Percentiles rank a stretch among this genome's conserved stretches.
Evolutionary conservation across 148 eudicot species (phyloP).

Genomic region (Chenopodium suecicum): DNA sequence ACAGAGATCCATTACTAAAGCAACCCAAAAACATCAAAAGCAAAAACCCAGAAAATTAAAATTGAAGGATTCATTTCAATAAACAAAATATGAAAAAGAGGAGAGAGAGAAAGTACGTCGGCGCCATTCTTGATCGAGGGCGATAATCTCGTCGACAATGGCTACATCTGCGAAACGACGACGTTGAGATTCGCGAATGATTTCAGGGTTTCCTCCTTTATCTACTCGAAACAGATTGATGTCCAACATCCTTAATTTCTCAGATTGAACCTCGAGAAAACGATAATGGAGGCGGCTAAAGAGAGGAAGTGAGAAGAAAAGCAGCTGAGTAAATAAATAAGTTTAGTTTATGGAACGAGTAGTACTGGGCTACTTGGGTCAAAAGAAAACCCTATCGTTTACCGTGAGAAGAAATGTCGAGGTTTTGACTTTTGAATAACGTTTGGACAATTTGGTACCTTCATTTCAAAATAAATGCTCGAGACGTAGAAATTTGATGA

Average conservation of each 20-base stretch:
- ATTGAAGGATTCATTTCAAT: not conserved
- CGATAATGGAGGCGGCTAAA: not conserved
- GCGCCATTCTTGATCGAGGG: slow-evolving; percentile 70
- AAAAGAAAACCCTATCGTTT: not conserved
- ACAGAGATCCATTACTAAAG: not conserved
- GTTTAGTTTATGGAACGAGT: not conserved
- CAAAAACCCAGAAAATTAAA: not conserved
- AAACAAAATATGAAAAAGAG: not conserved
- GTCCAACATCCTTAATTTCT: slow-evolving; percentile 59
- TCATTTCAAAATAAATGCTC: no score
- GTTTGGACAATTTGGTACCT: no score
- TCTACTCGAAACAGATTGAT: slow-evolving; percentile 78
- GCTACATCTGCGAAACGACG: slow-evolving; percentile 67
- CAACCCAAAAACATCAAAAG: not conserved
- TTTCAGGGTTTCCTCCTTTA: slow-evolving; percentile 73
- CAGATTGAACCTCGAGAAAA: not conserved
- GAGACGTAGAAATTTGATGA: no score
- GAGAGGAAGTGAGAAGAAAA: not conserved
- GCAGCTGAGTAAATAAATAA: not conserved
- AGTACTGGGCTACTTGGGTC: not conserved
- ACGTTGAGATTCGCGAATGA: slow-evolving; percentile 78
- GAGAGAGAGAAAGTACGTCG: slow-evolving; percentile 31
- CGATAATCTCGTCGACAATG: slow-evolving; percentile 70
- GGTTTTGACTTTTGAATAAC: not conserved
- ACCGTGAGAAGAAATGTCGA: not conserved